A percentile compares a stretch with the other conserved stretches of the same genome.
These are phyloP conservation scores for Mesembryanthemum crystallinum DNA, from an alignment of 148 eudicot species.

Conservation along the genomic window DNA sequence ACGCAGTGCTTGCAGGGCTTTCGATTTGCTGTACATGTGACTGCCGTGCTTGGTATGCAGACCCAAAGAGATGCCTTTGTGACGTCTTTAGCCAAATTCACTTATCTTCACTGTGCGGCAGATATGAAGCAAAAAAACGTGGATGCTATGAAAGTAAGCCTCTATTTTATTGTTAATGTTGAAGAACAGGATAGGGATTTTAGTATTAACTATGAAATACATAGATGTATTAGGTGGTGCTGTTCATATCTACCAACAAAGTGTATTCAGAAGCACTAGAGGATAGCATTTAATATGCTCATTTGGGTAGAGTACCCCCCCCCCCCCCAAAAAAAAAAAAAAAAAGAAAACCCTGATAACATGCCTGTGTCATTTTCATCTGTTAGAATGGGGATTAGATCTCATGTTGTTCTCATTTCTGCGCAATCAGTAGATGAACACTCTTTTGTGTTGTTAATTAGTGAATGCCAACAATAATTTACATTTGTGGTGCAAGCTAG, in stretches of 20 bases:
- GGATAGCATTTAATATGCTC: neutral
- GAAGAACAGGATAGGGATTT: neutral
- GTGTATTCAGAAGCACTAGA: neutral
- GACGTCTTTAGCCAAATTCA: conserved; percentile 92
- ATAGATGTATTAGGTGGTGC: neutral
- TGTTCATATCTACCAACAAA: conserved; percentile 9
- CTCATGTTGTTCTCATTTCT: neutral
- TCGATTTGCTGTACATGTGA: conserved; percentile 91
- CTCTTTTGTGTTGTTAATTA: neutral
- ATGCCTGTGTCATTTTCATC: too few relatives aligned
- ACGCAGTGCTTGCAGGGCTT: conserved; percentile 87
- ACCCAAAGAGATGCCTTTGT: conserved; percentile 99
- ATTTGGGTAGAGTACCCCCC: neutral
- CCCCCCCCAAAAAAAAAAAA: too few relatives aligned
- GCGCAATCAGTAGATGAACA: neutral
- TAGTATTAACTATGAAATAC: neutral
- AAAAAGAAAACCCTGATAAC: too few relatives aligned
- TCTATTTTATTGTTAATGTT: neutral
- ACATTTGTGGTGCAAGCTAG: neutral
- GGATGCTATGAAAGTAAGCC: conserved; percentile 88
- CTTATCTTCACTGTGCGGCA: conserved; percentile 89
- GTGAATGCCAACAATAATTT: neutral
- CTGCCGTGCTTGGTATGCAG: conserved; percentile 94
- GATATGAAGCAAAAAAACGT: conserved; percentile 98
- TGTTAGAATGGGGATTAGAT: neutral